These are phyloP conservation scores for Backusella luteola DNA, from an alignment of 192 early-diverging fungal genomes.

Conservation along the genomic window DNA sequence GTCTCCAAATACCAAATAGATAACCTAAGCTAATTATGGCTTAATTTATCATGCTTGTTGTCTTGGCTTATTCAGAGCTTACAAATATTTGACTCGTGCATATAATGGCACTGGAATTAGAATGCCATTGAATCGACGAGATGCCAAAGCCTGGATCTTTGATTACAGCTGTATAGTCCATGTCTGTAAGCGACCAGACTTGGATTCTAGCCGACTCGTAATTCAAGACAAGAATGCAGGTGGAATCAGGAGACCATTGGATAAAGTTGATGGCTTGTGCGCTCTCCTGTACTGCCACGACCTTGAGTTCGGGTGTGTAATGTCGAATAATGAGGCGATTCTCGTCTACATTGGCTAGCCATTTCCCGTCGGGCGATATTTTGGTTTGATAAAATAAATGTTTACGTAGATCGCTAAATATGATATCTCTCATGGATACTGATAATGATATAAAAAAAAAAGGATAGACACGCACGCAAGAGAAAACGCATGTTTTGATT, in stretches of 20 bases:
- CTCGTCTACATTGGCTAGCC: constrained; percentile 69
- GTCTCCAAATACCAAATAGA: constrained; percentile 67
- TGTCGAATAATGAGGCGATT: constrained; percentile 66
- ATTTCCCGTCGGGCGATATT: constrained; percentile 63
- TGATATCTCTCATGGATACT: background rate
- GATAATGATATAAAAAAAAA: background rate
- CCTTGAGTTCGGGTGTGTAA: constrained; percentile 58
- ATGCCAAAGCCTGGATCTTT: constrained; percentile 51
- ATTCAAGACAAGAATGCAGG: constrained; percentile 54
- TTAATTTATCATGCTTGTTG: background rate
- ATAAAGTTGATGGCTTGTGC: constrained; percentile 50
- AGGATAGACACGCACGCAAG: background rate
- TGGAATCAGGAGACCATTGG: constrained; percentile 66
- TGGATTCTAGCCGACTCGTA: constrained; percentile 44
- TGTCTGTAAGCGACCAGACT: constrained; percentile 58
- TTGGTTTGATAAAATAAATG: constrained; percentile 51
- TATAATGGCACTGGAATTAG: constrained; percentile 26
- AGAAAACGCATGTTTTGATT: background rate
- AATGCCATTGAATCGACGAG: background rate
- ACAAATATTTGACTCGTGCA: constrained; percentile 1
- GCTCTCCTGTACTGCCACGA: constrained; percentile 58
- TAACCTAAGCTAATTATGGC: constrained; percentile 48
- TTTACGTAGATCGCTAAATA: constrained; percentile 48
- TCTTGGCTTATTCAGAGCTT: constrained; percentile 20
- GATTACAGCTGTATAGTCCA: constrained; percentile 54